Evolutionary conservation across 2,329 filamentous ascomycete genomes (phyloP).

Genomic region (Colletotrichum musae): DNA sequence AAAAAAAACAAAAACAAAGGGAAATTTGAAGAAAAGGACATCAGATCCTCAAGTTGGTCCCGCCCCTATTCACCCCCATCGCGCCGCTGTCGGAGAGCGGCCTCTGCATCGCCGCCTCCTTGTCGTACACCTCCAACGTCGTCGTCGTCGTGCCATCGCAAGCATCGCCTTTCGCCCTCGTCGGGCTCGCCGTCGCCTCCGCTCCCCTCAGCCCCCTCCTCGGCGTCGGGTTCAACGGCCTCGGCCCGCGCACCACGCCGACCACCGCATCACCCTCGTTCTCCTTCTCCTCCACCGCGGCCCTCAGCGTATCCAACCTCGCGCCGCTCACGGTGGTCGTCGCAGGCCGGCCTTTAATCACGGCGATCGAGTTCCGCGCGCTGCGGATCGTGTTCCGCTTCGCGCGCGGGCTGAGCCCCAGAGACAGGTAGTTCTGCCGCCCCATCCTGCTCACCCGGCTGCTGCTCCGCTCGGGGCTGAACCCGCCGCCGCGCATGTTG

Average conservation of each 20-base stretch:
- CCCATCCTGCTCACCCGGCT: conserved; percentile 51
- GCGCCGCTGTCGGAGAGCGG: conserved; percentile 54
- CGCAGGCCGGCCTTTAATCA: conserved; percentile 22
- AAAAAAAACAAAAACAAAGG: conserved; percentile 16
- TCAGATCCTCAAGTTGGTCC: conserved; percentile 48
- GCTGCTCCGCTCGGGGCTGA: conserved; percentile 53
- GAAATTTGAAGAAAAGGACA: conserved; percentile 13
- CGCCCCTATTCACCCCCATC: background rate
- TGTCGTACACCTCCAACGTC: conserved; percentile 59
- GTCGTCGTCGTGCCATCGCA: conserved; percentile 55
- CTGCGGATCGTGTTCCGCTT: conserved; percentile 23
- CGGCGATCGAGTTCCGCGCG: conserved; percentile 28
- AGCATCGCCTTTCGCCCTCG: conserved; percentile 26
- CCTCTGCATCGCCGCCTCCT: conserved; percentile 60
- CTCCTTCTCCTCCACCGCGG: conserved; percentile 36
- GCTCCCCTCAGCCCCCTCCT: conserved; percentile 16
- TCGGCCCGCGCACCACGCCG: conserved; percentile 15
- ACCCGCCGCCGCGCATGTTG: conserved; percentile 55
- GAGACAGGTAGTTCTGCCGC: conserved; percentile 60
- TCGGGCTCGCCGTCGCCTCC: conserved; percentile 6
- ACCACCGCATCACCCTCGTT: conserved; percentile 8
- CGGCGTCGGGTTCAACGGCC: conserved; percentile 16
- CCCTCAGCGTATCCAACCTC: conserved; percentile 9
- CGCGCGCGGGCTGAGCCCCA: conserved; percentile 44
- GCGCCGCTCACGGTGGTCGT: background rate